Base-by-base conservation (phyloP, 2,329 filamentous ascomycete species). In the Graphilbum sp. region DNA sequence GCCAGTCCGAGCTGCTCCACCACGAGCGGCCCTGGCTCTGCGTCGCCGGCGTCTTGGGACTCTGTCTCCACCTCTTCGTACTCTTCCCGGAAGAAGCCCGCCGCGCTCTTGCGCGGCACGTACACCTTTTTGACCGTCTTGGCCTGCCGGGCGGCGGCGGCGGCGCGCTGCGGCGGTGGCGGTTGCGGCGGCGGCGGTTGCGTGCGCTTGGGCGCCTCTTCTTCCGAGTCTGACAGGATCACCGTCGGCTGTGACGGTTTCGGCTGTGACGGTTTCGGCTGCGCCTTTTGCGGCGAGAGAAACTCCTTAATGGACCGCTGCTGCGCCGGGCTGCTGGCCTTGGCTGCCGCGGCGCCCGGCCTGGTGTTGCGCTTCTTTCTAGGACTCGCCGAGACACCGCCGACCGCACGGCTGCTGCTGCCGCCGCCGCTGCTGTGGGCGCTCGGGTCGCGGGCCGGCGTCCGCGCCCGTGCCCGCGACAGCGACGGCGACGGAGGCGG, bases 71-170 rank as follows among this genome's bases (percentile, higher is more conserved):
- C 38, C 3, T 50, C 46, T 10, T 45, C 39, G 35, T 48, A 42
- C 16, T 51, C 30, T 33, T 53, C 49, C 9, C 37, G 42, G 32
- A 54, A 50, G 42, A 44, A 55, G 3, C 52, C 52, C n/a, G 42
- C 27, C 5, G 45, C 47, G 32, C 49, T 51, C 4, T 41, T 46
- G 17, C 48, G 43, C 4, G 48, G 46, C 10, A 53, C 41, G 34
- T 49, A 53, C 19, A 38, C 29, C 11, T 18, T 43, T 29, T 38
- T 35, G 27, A 12, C 23, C 23, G 23, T 25, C 23, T 25, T 29
- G 27, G 8, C 8, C 13, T 6, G 11, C 27, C 11, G 27, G 4
- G 10, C 5, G 27, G 27, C 27, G n/a, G n/a, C n/a, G n/a, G n/a
- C n/a, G n/a, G n/a, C n/a, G n/a, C n/a, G n/a, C n/a, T n/a, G n/a